These are phyloP conservation scores for Baudoinia panamericana DNA, from an alignment of 495 filamentous ascomycete species.

Conservation along the genomic window DNA sequence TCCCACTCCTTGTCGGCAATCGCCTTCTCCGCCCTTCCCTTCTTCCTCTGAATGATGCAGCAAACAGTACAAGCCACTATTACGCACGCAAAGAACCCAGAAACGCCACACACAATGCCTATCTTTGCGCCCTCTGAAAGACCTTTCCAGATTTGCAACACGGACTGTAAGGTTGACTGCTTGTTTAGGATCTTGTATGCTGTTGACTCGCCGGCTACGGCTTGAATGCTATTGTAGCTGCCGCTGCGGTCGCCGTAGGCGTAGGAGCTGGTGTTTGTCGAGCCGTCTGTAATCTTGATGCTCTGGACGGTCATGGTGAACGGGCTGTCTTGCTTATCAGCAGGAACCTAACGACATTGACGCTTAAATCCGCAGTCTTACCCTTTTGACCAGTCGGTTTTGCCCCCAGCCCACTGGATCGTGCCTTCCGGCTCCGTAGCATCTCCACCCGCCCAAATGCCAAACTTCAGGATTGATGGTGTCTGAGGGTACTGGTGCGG, in stretches of 20 bases:
- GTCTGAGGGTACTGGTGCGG: constrained; percentile 71
- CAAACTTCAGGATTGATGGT: constrained; percentile 68
- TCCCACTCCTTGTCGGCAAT: constrained; percentile 19
- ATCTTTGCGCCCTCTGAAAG: constrained; percentile 19
- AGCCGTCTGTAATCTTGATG: constrained; percentile 17
- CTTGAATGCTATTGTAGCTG: constrained; percentile 16
- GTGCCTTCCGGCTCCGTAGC: constrained; percentile 27
- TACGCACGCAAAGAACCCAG: constrained; percentile 1
- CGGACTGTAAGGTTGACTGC: constrained; percentile 11
- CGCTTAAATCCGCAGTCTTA: background rate
- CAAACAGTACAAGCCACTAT: constrained; percentile 7
- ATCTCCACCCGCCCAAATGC: constrained; percentile 82
- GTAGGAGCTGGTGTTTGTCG: constrained; percentile 17
- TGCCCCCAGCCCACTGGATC: constrained; percentile 67
- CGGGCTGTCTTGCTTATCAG: constrained; percentile 5
- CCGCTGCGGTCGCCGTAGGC: constrained; percentile 17
- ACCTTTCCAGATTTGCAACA: constrained; percentile 9
- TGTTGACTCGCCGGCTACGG: constrained; percentile 12
- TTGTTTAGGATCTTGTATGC: constrained; percentile 15
- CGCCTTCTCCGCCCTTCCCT: constrained; percentile 14
- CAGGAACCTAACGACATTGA: background rate
- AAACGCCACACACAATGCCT: constrained; percentile 18
- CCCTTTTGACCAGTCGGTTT: constrained; percentile 53
- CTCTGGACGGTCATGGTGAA: constrained; percentile 21
- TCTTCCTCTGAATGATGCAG: constrained; percentile 16